Percentiles rank a stretch among this genome's conserved stretches.
Evolutionary conservation across 2,329 filamentous ascomycete species (phyloP).

Genomic region (Karstenula rhodostoma): DNA sequence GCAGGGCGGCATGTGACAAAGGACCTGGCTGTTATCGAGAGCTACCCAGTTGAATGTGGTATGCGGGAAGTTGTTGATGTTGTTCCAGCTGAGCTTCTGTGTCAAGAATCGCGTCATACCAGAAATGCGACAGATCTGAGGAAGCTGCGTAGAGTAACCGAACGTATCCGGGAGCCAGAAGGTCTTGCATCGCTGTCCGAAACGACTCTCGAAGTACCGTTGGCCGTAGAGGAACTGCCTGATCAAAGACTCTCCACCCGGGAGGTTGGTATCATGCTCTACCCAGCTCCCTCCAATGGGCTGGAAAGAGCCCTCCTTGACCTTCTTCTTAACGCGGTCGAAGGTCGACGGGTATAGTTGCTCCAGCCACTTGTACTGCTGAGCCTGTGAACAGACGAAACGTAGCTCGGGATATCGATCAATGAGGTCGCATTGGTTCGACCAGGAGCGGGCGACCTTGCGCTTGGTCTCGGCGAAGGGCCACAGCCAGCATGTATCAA

Average conservation of each 20-base stretch:
- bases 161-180: slow-evolving; percentile 99
- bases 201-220: slow-evolving; percentile 91
- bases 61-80: slow-evolving; percentile 98
- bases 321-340: slow-evolving; percentile 88
- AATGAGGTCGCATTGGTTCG: slow-evolving; percentile 93
- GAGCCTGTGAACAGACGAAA: slow-evolving; percentile 91
- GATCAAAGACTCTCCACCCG: slow-evolving; percentile 91
- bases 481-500: slow-evolving; percentile 98
- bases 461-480: slow-evolving; percentile 97
- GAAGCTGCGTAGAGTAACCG: slow-evolving; percentile 93
- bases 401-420: slow-evolving; percentile 93
- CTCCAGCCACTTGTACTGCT: slow-evolving; percentile 98
- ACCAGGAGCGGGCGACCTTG: slow-evolving; percentile 95
- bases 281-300: slow-evolving; percentile 98
- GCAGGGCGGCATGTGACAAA: slow-evolving; percentile 95
- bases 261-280: slow-evolving; percentile 97
- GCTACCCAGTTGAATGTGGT: slow-evolving; percentile 99
- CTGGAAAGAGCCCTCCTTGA: slow-evolving; percentile 89
- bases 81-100: slow-evolving; percentile 99
- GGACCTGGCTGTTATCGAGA: slow-evolving; percentile 92
- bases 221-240: slow-evolving; percentile 96
- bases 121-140: slow-evolving; percentile 90
- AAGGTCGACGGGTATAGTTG: slow-evolving; percentile 86
- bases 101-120: slow-evolving; percentile 97
- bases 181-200: slow-evolving; percentile 85